Evolutionary conservation across 2,329 filamentous ascomycete genomes (phyloP).

Genomic region (Fusarium caatingaense): DNA sequence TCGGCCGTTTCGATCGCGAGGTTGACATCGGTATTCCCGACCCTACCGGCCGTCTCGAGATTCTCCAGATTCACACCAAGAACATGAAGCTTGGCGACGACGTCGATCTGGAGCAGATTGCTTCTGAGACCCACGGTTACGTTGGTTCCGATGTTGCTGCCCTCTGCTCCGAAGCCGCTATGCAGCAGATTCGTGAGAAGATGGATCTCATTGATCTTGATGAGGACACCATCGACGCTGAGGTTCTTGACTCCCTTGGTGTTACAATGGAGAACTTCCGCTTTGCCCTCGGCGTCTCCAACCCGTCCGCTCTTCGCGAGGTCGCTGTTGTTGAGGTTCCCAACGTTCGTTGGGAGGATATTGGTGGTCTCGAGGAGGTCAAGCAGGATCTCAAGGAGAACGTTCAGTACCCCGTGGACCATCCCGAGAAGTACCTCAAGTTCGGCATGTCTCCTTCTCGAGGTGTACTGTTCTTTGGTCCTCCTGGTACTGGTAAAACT

Average conservation of each 20-base stretch:
- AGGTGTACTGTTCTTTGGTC: constrained; percentile 98
- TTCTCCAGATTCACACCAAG: constrained; percentile 99
- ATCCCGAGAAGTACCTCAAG: constrained; percentile 99
- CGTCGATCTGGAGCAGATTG: constrained; percentile 96
- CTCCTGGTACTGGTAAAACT: constrained; percentile 99
- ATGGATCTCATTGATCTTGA: constrained; percentile 99
- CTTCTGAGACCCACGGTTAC: constrained; percentile 97
- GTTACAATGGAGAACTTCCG: constrained; percentile 99
- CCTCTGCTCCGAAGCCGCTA: constrained; percentile 97
- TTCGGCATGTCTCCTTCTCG: constrained; percentile 97
- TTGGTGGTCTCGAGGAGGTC: constrained; percentile 97
- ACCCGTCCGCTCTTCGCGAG: constrained; percentile 97
- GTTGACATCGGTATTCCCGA: constrained; percentile 98
- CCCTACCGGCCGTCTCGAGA: constrained; percentile 97
- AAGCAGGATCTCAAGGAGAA: constrained; percentile 99
- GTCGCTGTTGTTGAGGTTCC: constrained; percentile 99
- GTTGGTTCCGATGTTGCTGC: constrained; percentile 98
- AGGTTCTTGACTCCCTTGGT: constrained; percentile 96
- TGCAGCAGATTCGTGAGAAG: constrained; percentile 99
- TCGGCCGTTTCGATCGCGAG: constrained; percentile 98
- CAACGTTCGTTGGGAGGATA: constrained; percentile 99
- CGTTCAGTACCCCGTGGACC: constrained; percentile 98
- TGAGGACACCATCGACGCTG: constrained; percentile 98
- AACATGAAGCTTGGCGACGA: constrained; percentile 99
- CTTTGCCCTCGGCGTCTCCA: constrained; percentile 96